phyloP scores from a whole-genome alignment of 2,329 filamentous ascomycete genomes.

The Diplodia scrobiculata region DNA sequence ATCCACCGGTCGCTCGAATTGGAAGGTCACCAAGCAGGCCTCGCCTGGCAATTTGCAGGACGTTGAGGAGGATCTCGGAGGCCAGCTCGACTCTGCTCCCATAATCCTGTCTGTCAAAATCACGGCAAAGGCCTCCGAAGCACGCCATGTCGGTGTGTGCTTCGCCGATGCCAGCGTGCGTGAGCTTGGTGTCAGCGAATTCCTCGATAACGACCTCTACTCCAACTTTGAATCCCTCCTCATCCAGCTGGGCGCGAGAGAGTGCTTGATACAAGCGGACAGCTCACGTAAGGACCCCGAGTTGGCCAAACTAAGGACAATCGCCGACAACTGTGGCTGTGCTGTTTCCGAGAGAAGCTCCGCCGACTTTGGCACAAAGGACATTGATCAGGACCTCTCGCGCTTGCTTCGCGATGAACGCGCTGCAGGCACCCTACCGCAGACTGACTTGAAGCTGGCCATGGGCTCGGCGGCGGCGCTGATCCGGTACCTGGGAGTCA shows the following conservation, averaged over 20 bases:
- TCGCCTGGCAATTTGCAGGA: slow-evolving; percentile 96
- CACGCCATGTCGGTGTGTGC: slow-evolving; percentile 86
- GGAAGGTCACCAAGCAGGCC: slow-evolving; percentile 86
- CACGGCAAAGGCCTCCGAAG: slow-evolving; percentile 81
- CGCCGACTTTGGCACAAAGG: slow-evolving; percentile 79
- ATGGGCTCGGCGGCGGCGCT: slow-evolving; percentile 93
- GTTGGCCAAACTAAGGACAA: slow-evolving; percentile 79
- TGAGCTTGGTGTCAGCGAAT: slow-evolving; percentile 94
- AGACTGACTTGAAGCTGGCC: slow-evolving; percentile 89
- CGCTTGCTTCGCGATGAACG: slow-evolving; percentile 85
- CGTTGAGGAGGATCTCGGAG: slow-evolving; percentile 90
- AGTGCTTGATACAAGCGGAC: slow-evolving; percentile 84
- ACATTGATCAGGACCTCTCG: slow-evolving; percentile 93
- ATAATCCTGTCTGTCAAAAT: slow-evolving; percentile 96
- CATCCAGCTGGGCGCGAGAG: slow-evolving; percentile 93
- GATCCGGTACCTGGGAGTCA: slow-evolving; percentile 88
- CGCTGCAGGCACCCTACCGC: slow-evolving; percentile 73
- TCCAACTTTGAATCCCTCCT: slow-evolving; percentile 96
- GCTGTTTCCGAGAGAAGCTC: slow-evolving; percentile 78
- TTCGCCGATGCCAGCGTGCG: slow-evolving; percentile 96
- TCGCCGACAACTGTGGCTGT: slow-evolving; percentile 89
- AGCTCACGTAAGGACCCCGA: slow-evolving; percentile 82
- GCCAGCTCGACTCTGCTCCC: slow-evolving; percentile 82
- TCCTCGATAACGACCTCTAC: slow-evolving; percentile 97
- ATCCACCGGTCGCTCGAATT: slow-evolving; percentile 77